Evolutionary conservation across 805 yeast species (phyloP).

Genomic region (Yamadazyma ubonensis): DNA sequence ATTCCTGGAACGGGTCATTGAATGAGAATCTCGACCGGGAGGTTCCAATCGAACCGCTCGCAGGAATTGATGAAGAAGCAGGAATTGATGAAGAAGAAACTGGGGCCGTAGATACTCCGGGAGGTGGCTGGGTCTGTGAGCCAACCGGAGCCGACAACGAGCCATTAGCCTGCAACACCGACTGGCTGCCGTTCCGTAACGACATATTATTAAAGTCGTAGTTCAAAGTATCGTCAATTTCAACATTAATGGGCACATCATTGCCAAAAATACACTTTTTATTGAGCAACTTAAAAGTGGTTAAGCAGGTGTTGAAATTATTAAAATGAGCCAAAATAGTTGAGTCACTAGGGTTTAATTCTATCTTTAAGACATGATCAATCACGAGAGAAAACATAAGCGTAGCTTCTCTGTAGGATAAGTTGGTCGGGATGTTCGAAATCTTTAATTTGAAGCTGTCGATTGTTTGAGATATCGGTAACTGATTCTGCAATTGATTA

Average conservation of each 20-base stretch:
- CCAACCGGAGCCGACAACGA: conserved; percentile 3
- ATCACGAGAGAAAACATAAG: conserved; percentile 67
- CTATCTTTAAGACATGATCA: conserved; percentile 54
- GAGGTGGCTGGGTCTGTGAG: conserved; percentile 1
- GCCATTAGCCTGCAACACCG: not conserved
- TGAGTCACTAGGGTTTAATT: conserved; percentile 33
- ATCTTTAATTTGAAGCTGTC: conserved; percentile 25
- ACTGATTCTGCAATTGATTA: too few relatives aligned
- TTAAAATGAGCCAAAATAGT: conserved; percentile 35
- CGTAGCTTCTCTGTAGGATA: conserved; percentile 63
- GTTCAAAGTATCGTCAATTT: conserved; percentile 19
- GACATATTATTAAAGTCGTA: conserved; percentile 12
- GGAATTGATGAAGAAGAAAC: conserved; percentile 6
- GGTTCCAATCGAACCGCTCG: conserved; percentile 19
- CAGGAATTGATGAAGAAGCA: conserved; percentile 12
- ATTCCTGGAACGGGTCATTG: conserved; percentile 52
- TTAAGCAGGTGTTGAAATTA: conserved; percentile 37
- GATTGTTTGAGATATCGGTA: not conserved
- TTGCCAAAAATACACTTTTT: conserved; percentile 40
- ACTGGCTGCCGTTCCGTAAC: conserved; percentile 11
- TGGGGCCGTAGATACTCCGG: too few relatives aligned
- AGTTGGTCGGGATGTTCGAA: conserved; percentile 61
- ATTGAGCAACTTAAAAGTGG: conserved; percentile 40
- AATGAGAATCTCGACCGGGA: conserved; percentile 64
- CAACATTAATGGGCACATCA: conserved; percentile 37